Evolutionary conservation across 2,329 filamentous ascomycete genomes (phyloP).

Genomic region (Xylaria sp.): DNA sequence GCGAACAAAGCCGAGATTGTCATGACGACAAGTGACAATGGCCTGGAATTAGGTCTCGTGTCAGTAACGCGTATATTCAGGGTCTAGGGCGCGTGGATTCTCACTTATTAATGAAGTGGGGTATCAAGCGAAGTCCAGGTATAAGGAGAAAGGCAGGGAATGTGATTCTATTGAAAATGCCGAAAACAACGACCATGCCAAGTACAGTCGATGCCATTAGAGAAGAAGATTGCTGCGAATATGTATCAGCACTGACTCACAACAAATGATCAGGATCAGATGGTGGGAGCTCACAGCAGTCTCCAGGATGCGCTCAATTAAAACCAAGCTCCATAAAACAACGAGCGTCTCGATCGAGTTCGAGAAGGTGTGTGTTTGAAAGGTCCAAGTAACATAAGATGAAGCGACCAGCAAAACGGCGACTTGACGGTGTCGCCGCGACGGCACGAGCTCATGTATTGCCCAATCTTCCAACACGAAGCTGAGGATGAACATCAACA

Average conservation of each 20-base stretch:
- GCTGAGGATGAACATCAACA: constrained; percentile 93
- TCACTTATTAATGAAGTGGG: constrained; percentile 85
- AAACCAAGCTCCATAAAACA: constrained; percentile 91
- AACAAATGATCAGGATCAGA: background rate
- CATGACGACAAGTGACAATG: constrained; percentile 71
- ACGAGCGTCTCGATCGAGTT: constrained; percentile 95
- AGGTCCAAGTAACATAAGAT: constrained; percentile 98
- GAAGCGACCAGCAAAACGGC: constrained; percentile 89
- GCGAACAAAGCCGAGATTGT: constrained; percentile 74
- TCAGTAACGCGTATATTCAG: constrained; percentile 31
- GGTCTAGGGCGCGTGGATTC: constrained; percentile 46
- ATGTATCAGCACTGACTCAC: constrained; percentile 7
- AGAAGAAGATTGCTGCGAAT: constrained; percentile 74
- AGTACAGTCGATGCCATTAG: constrained; percentile 80
- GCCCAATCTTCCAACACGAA: constrained; percentile 99
- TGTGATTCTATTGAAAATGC: constrained; percentile 95
- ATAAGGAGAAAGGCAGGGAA: constrained; percentile 93
- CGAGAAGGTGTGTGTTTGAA: constrained; percentile 97
- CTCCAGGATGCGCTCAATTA: constrained; percentile 86
- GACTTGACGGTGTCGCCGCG: constrained; percentile 75
- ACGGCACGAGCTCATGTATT: constrained; percentile 87
- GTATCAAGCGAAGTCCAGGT: constrained; percentile 83
- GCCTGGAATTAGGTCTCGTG: constrained; percentile 54
- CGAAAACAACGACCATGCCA: constrained; percentile 83
- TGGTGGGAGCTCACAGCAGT: constrained; percentile 70